Evolutionary conservation across 345 rosid species (phyloP).

Genomic region (Raphanus sativus): DNA sequence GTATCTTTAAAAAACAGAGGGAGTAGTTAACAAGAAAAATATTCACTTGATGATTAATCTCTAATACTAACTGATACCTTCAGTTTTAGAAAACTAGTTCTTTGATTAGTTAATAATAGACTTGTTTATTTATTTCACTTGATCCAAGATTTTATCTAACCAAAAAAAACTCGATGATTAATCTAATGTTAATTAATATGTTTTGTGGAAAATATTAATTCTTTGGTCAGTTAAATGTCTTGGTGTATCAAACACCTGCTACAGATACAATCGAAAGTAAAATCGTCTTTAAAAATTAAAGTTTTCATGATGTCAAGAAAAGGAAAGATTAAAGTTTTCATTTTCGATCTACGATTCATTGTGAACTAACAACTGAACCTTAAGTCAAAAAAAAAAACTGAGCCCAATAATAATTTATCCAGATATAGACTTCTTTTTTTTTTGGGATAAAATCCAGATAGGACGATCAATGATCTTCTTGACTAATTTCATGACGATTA

Average conservation of each 20-base stretch:
- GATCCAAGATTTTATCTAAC: neutral
- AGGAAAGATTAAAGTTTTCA: neutral
- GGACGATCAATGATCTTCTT: neutral
- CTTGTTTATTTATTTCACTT: neutral
- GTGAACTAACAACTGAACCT: neutral
- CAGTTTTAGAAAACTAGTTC: neutral
- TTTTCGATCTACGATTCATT: neutral
- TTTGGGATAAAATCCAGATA: too few relatives aligned
- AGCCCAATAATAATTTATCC: neutral
- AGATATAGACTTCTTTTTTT: neutral
- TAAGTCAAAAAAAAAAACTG: neutral
- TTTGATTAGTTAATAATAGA: neutral
- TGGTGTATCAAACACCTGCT: neutral
- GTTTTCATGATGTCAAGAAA: neutral
- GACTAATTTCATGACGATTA: neutral
- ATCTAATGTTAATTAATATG: neutral
- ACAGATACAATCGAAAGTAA: neutral
- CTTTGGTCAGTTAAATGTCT: neutral
- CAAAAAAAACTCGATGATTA: neutral
- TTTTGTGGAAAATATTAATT: neutral
- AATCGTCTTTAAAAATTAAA: neutral
- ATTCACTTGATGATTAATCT: neutral
- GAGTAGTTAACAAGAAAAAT: neutral
- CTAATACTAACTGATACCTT: neutral
- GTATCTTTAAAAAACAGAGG: too few relatives aligned